Percentiles rank a stretch among this genome's conserved stretches.
Conservation (phyloP, 2,329 filamentous ascomycete species). For the Aspergillus quadricinctus region DNA sequence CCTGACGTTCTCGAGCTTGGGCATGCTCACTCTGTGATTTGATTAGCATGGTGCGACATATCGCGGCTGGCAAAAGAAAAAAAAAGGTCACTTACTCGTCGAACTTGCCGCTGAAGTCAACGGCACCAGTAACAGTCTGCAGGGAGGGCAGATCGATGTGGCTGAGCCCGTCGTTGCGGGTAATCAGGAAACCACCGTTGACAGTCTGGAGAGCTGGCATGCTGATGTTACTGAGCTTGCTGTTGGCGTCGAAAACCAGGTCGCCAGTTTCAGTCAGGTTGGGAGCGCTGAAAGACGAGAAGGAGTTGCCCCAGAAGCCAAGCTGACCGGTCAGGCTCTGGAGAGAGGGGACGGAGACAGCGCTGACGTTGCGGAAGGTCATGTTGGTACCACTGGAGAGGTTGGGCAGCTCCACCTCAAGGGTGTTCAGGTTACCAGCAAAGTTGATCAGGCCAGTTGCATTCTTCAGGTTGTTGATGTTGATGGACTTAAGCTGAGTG, state of each 20-base stretch:
- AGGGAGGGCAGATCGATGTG: conserved; percentile 66
- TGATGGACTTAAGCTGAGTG: conserved; percentile 68
- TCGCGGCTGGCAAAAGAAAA: neutral
- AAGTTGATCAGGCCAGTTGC: conserved; percentile 68
- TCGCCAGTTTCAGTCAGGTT: conserved; percentile 48
- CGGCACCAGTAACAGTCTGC: conserved; percentile 67
- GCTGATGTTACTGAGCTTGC: conserved; percentile 65
- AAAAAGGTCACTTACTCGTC: conserved; percentile 58
- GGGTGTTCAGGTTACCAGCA: conserved; percentile 70
- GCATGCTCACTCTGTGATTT: conserved; percentile 61
- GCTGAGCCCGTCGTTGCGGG: conserved; percentile 78
- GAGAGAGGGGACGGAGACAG: conserved; percentile 69
- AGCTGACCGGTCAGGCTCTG: conserved; percentile 70
- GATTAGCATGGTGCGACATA: conserved; percentile 28
- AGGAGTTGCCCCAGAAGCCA: conserved; percentile 73
- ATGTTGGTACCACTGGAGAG: conserved; percentile 74
- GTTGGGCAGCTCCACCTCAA: conserved; percentile 71
- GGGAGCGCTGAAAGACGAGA: conserved; percentile 42
- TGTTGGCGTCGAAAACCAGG: conserved; percentile 55
- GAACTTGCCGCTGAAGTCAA: conserved; percentile 83
- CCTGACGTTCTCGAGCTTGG: conserved; percentile 61
- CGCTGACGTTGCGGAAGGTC: conserved; percentile 75
- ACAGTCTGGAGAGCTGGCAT: conserved; percentile 65
- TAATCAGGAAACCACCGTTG: conserved; percentile 75
- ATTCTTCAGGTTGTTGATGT: conserved; percentile 69